Conservation (phyloP, 805 yeast species). For the Yarrowia phangngaensis region DNA sequence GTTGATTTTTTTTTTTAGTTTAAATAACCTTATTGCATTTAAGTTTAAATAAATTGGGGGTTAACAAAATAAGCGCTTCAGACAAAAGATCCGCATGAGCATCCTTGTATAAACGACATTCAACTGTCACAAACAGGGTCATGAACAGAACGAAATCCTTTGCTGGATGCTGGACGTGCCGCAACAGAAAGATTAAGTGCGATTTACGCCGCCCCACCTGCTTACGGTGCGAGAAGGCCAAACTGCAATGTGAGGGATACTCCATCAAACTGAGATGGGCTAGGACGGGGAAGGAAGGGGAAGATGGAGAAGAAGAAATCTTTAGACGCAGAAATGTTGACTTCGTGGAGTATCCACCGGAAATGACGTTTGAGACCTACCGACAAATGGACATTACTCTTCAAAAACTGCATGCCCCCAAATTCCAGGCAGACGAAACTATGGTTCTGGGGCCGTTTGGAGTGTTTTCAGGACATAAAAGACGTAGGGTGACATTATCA, state of each 20-base stretch:
- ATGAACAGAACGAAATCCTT: slow-evolving; percentile 61
- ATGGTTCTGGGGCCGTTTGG: slow-evolving; percentile 76
- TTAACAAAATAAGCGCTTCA: no score
- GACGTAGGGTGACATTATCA: not conserved
- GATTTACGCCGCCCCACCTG: slow-evolving; percentile 70
- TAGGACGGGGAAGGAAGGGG: slow-evolving; percentile 30
- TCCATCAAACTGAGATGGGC: slow-evolving; percentile 78
- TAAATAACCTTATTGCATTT: no score
- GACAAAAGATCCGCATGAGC: not conserved
- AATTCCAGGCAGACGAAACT: slow-evolving; percentile 46
- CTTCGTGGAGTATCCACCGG: slow-evolving; percentile 66
- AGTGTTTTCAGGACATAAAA: slow-evolving; percentile 55
- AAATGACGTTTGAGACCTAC: slow-evolving; percentile 58
- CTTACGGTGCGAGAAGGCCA: slow-evolving; percentile 62
- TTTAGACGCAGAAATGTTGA: slow-evolving; percentile 52
- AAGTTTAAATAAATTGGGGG: no score
- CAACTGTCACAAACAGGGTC: slow-evolving; percentile 16
- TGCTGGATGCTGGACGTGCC: slow-evolving; percentile 85
- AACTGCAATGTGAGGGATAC: slow-evolving; percentile 74
- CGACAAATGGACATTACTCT: slow-evolving; percentile 78
- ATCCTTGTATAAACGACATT: slow-evolving; percentile 13
- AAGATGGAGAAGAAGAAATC: slow-evolving; percentile 45
- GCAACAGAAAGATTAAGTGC: slow-evolving; percentile 75
- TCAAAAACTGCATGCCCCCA: slow-evolving; percentile 50
- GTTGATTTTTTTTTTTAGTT: no score